Evolutionary conservation across 148 eudicot species (phyloP).

Genomic region (Cornus florida): DNA sequence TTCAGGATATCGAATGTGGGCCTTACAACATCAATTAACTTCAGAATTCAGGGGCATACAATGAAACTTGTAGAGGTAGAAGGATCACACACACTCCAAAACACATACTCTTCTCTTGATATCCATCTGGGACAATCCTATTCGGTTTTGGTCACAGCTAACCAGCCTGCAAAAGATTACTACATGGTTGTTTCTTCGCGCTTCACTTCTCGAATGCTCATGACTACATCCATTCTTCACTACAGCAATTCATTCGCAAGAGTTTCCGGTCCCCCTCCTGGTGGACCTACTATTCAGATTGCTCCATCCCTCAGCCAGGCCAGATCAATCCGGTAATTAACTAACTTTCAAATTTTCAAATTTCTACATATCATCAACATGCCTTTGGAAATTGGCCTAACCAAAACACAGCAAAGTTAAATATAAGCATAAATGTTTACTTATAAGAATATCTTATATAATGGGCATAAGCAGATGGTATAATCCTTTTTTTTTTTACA

Average conservation of each 20-base stretch:
- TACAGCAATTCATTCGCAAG: slow-evolving; percentile 66
- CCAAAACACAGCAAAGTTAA: too few relatives aligned
- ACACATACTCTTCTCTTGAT: slow-evolving; percentile 64
- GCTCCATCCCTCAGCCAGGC: slow-evolving; percentile 77
- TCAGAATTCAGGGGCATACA: slow-evolving; percentile 88
- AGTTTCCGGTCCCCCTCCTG: slow-evolving; percentile 72
- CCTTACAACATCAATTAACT: slow-evolving; percentile 70
- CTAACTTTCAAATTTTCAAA: background rate
- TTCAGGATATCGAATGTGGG: slow-evolving; percentile 97
- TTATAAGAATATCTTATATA: too few relatives aligned
- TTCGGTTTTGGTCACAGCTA: slow-evolving; percentile 79
- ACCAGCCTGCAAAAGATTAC: slow-evolving; percentile 81
- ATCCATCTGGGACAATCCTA: slow-evolving; percentile 89
- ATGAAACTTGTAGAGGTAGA: slow-evolving; percentile 86
- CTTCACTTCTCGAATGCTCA: slow-evolving; percentile 68
- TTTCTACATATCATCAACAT: background rate
- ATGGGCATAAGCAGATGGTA: too few relatives aligned
- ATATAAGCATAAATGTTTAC: too few relatives aligned
- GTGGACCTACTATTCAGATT: slow-evolving; percentile 71
- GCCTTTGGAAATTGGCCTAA: background rate
- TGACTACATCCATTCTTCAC: slow-evolving; percentile 76
- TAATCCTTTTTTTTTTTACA: too few relatives aligned
- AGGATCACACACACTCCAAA: slow-evolving; percentile 91
- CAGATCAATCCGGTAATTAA: slow-evolving; percentile 60
- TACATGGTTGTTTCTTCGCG: slow-evolving; percentile 76